Conservation (phyloP, 1,284 basidiomycete genomes). For the Tylopilus orsonianus region DNA sequence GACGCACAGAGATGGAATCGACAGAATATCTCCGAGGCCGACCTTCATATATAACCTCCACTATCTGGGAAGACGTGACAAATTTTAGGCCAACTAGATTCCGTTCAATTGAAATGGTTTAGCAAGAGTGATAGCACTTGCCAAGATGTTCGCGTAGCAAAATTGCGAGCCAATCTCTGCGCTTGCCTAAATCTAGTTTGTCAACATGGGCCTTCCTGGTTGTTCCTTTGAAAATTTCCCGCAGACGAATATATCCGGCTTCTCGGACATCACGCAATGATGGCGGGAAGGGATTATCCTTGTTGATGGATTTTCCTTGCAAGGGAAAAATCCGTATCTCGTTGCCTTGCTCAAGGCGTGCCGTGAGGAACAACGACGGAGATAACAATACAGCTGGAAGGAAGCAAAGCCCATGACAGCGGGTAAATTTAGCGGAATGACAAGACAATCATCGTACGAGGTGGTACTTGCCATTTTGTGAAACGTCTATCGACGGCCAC, state of each 20-base stretch:
- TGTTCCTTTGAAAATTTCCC: constrained; percentile 39
- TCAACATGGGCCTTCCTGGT: constrained; percentile 11
- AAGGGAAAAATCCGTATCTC: constrained; percentile 51
- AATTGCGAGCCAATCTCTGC: constrained; percentile 65
- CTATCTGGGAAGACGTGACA: constrained; percentile 57
- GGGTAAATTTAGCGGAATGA: constrained; percentile 21
- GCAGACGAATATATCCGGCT: constrained; percentile 51
- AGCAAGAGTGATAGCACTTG: constrained; percentile 32
- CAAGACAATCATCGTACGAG: constrained; percentile 9
- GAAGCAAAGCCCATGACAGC: constrained; percentile 15
- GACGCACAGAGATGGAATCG: constrained; percentile 44
- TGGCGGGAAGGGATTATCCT: constrained; percentile 45
- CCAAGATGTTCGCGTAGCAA: constrained; percentile 63
- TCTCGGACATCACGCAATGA: constrained; percentile 48
- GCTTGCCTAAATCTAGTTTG: constrained; percentile 38
- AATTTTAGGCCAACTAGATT: constrained; percentile 71
- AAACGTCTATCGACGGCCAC: constrained; percentile 67
- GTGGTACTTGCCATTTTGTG: constrained; percentile 51
- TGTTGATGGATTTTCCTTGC: constrained; percentile 38
- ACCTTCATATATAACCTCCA: constrained; percentile 69
- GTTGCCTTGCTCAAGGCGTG: constrained; percentile 47
- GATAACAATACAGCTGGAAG: constrained; percentile 53
- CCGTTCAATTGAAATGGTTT: constrained; percentile 15
- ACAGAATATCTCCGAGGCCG: constrained; percentile 53
- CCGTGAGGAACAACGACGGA: constrained; percentile 58